Conservation (phyloP, 305 asterid species). For the Coffea humblotiana region DNA sequence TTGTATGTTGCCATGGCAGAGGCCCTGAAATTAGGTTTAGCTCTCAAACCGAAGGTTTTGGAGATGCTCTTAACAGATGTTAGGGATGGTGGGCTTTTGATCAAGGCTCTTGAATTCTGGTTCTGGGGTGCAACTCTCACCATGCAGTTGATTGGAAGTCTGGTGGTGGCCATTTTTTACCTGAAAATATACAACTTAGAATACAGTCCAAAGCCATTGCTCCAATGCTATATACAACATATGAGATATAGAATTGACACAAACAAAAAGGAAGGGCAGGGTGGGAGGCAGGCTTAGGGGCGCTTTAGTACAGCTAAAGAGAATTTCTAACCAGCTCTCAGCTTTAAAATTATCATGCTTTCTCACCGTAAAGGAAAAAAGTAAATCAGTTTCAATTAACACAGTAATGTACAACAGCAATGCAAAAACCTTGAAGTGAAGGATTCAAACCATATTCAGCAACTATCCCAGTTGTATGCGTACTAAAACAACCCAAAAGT, state of each 20-base stretch:
- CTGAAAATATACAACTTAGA: constrained; percentile 32
- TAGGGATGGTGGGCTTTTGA: constrained; percentile 50
- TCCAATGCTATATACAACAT: neutral
- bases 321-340: neutral
- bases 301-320: neutral
- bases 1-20: constrained; percentile 69
- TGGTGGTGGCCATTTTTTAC: constrained; percentile 60
- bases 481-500: neutral
- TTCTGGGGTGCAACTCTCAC: constrained; percentile 41
- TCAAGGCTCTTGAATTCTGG: constrained; percentile 37
- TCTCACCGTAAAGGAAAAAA: neutral
- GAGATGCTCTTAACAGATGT: constrained; percentile 49
- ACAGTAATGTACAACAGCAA: neutral
- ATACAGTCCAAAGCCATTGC: neutral
- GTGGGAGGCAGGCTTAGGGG: neutral
- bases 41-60: constrained; percentile 61
- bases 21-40: constrained; percentile 48
- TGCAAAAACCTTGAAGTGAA: neutral
- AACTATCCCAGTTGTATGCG: neutral
- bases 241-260: neutral
- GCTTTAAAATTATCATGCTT: neutral
- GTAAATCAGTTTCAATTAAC: neutral
- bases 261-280: neutral
- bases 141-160: constrained; percentile 52
- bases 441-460: neutral